Conservation (phyloP, 768 basidiomycete species). For the Pisolithus marmoratus region DNA sequence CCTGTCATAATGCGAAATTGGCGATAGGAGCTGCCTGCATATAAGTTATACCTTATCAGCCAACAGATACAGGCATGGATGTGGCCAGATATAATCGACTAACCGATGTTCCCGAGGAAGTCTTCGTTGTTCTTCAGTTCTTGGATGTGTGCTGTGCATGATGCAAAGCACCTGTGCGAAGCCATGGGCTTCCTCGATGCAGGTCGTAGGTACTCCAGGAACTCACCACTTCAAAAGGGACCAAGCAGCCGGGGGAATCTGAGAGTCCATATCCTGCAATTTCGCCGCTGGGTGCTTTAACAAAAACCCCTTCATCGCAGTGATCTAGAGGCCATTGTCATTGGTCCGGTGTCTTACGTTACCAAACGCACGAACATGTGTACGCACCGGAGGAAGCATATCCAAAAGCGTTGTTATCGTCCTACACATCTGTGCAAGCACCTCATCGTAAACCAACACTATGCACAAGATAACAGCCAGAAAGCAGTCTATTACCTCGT, state of each 20-base stretch:
- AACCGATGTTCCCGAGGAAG: constrained; percentile 49
- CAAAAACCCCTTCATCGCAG: constrained; percentile 55
- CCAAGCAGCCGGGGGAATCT: constrained; percentile 58
- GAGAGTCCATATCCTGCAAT: constrained; percentile 44
- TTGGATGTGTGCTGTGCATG: constrained; percentile 30
- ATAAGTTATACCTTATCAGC: too few relatives aligned
- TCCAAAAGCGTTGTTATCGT: constrained; percentile 40
- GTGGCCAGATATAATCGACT: neutral
- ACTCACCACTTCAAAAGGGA: constrained; percentile 53
- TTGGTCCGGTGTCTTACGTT: neutral
- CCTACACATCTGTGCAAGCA: constrained; percentile 38
- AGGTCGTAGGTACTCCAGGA: constrained; percentile 2
- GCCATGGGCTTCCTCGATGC: neutral
- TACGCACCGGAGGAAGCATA: constrained; percentile 40
- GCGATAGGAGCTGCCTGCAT: constrained; percentile 41
- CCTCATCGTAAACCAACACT: neutral
- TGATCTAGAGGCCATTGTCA: constrained; percentile 30
- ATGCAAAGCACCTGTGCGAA: constrained; percentile 54
- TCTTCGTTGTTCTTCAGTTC: constrained; percentile 51
- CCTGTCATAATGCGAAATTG: constrained; percentile 72
- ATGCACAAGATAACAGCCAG: too few relatives aligned
- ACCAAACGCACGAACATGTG: neutral
- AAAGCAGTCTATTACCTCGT: constrained; percentile 27
- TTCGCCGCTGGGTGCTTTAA: constrained; percentile 49
- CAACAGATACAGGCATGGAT: neutral